Base-by-base conservation (phyloP, 139 green algal species). In the Closterium sp. region DNA sequence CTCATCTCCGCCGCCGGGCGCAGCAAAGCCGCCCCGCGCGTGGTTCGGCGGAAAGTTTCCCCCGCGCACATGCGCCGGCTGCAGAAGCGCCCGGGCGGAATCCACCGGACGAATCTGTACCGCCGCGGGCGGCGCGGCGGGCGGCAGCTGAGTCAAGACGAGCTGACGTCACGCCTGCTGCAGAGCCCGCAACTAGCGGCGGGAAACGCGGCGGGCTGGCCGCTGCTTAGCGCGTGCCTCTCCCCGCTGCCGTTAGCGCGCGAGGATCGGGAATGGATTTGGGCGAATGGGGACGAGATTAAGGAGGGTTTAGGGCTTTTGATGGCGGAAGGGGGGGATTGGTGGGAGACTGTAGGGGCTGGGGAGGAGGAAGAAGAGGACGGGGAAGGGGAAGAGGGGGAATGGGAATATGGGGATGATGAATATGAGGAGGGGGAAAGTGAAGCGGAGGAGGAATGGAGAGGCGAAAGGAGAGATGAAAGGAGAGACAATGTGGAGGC, bases 131-230 rank as follows among this genome's bases (percentile, higher is more conserved):
- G 62, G 62, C 62, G 62, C 62, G 62, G 62, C 62, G 62, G 62
- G 19, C 62, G 62, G 62, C 62, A 79, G 62, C 62, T 79, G 19
- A 89, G 86, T 17, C 31, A 89, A 17, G 31, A 34, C 31, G 86
- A 89, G 86, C 31, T 34, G 31, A 34, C 31, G 86, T 70, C 31
- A 89, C 31, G 88, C 21, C 88, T 90, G 34, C 34, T 90, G 34
- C n/a, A 70, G 88, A 90, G 88, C 42, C 88, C 88, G 10, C 88
- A 90, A 38, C 42, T 90, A n/a, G n/a, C n/a, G 88, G 34, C 34
- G 88, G 88, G 62, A 79, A 79, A 90, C 11, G 88, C 28, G 38
- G 29, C 88, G 88, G n/a, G 34, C n/a, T 90, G n/a, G 28, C 88
- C 88, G 28, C 88, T 90, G 28, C 42, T 90, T 31, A 90, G 88